These are phyloP conservation scores for Colletotrichum tofieldiae DNA, from an alignment of 2,329 filamentous ascomycete genomes.

Conservation along the genomic window DNA sequence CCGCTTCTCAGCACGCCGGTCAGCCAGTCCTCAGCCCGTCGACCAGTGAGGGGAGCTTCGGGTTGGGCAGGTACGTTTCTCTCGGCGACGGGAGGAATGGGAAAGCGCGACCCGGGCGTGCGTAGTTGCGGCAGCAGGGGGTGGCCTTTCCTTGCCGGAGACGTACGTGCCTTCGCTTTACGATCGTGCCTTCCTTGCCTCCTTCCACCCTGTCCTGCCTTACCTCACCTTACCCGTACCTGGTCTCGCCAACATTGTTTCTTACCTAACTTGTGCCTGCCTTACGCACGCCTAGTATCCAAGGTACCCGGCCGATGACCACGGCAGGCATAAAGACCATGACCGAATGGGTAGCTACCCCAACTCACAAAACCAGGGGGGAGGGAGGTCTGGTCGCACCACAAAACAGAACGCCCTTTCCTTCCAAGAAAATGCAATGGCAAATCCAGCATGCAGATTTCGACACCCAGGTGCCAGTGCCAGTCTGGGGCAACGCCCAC, in stretches of 20 bases:
- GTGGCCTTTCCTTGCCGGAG: not conserved
- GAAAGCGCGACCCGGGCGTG: constrained; percentile 28
- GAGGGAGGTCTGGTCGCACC: not conserved
- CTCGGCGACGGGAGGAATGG: constrained; percentile 36
- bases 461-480: not conserved
- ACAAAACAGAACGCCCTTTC: not conserved
- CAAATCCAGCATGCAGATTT: constrained; percentile 9
- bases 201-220: not conserved
- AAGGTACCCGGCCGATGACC: not conserved
- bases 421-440: constrained; percentile 5
- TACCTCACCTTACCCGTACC: not conserved
- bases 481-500: constrained; percentile 18
- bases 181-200: constrained; percentile 11
- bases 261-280: not conserved
- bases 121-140: constrained; percentile 25
- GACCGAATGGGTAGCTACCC: not conserved
- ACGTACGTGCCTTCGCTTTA: not conserved
- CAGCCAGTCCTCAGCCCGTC: not conserved
- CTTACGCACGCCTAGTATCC: not conserved
- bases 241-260: not conserved
- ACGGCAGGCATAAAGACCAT: not conserved
- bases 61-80: constrained; percentile 30
- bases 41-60: constrained; percentile 18
- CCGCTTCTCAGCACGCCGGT: constrained; percentile 24
- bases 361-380: not conserved